Percentiles rank a stretch among this genome's conserved stretches.
These are phyloP conservation scores for Neonectria sp. DNA, from an alignment of 2,329 filamentous ascomycete species.

Conservation along the genomic window DNA sequence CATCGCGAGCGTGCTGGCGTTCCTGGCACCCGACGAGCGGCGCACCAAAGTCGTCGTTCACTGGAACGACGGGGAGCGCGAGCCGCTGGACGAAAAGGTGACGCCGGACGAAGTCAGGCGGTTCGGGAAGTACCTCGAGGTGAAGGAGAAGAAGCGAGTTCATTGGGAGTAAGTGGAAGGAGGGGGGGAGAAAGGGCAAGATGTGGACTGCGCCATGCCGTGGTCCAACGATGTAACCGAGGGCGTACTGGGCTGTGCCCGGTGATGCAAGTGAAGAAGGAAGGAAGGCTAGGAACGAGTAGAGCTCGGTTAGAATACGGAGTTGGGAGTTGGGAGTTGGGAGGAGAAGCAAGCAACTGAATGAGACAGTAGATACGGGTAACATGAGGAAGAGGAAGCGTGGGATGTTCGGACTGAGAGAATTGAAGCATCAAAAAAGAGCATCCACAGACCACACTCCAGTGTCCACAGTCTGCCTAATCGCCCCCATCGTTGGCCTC, in stretches of 20 bases:
- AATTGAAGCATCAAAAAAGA: background rate
- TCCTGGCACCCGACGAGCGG: constrained; percentile 44
- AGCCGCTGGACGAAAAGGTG: constrained; percentile 42
- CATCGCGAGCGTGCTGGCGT: constrained; percentile 37
- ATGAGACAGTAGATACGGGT: background rate
- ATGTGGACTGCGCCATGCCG: constrained; percentile 2
- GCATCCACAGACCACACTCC: background rate
- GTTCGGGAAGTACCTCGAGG: constrained; percentile 40
- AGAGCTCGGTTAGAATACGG: constrained; percentile 10
- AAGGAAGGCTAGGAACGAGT: constrained; percentile 3
- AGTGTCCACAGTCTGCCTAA: constrained; percentile 14
- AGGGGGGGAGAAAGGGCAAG: background rate
- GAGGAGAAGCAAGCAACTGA: background rate
- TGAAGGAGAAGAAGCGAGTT: constrained; percentile 44
- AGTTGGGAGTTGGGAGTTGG: background rate
- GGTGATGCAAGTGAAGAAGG: constrained; percentile 18
- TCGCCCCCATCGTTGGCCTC: background rate
- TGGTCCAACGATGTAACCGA: background rate
- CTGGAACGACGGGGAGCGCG: constrained; percentile 46
- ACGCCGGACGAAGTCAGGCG: constrained; percentile 41
- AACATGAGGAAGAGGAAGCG: background rate
- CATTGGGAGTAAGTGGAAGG: constrained; percentile 34
- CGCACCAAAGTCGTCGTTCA: constrained; percentile 46
- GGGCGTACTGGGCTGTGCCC: background rate
- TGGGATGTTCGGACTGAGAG: constrained; percentile 7